Conservation (phyloP, 805 yeast genomes). For the Saccharomycopsis amapae region DNA sequence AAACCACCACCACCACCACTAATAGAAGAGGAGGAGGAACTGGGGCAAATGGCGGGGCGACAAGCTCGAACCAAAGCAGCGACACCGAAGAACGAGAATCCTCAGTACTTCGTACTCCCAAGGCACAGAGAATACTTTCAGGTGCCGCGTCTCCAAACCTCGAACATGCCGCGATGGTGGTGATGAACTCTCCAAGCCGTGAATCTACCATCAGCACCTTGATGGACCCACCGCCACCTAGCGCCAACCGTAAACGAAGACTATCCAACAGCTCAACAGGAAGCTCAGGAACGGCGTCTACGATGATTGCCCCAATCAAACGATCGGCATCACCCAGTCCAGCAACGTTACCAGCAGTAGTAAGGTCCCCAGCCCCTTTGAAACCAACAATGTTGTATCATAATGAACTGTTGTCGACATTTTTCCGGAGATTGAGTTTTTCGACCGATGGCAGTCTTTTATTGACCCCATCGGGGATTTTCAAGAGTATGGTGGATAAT, state of each 20-base stretch:
- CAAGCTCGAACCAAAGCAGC: not conserved
- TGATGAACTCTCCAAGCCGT: not conserved
- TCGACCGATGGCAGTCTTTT: slow-evolving; percentile 86
- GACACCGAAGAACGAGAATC: not conserved
- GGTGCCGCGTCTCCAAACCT: slow-evolving; percentile 6
- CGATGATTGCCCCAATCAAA: slow-evolving; percentile 26
- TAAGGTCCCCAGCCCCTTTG: slow-evolving; percentile 28
- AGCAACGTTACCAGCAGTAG: slow-evolving; percentile 41
- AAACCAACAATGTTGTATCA: slow-evolving; percentile 48
- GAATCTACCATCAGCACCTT: slow-evolving; percentile 1
- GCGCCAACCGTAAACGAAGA: slow-evolving; percentile 32
- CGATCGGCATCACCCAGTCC: slow-evolving; percentile 25
- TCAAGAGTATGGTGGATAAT: slow-evolving; percentile 32
- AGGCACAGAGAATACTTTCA: slow-evolving; percentile 1
- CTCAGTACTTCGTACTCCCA: slow-evolving; percentile 20
- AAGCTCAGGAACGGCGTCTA: slow-evolving; percentile 24
- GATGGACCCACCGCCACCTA: slow-evolving; percentile 31
- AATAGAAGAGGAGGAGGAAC: not conserved
- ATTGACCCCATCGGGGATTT: slow-evolving; percentile 70
- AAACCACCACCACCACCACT: slow-evolving; percentile 28
- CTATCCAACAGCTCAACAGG: slow-evolving; percentile 35
- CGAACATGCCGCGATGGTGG: not conserved
- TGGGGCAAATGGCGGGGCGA: not conserved
- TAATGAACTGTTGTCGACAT: slow-evolving; percentile 82
- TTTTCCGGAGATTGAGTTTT: slow-evolving; percentile 78